Base-by-base conservation (phyloP, 2,329 filamentous ascomycete genomes). In the Helicocarpus griseus region DNA sequence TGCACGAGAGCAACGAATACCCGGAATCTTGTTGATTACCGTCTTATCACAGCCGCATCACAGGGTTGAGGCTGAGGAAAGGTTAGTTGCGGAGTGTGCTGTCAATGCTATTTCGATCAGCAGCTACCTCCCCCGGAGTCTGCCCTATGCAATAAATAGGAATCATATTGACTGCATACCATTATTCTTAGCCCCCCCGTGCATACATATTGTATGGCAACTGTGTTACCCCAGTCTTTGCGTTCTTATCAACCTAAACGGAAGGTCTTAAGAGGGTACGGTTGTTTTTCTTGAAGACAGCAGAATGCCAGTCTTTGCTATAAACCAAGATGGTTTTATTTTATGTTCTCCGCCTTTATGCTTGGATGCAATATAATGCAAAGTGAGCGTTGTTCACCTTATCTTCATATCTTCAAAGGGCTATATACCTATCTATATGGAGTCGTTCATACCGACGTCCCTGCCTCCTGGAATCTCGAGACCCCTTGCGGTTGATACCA, bases 401-500 rank as follows among this genome's bases (percentile, higher is more conserved):
- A 13, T 21, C 19, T n/a, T n/a, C 8, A 39, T 14, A 38, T 11
- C 14, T 14, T 33, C 19, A 17, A 45, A 13, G 24, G 17, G 21
- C 28, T 28, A 26, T 24, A 40, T 17, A 33, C 6, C 28, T 28
- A 26, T 26, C 33, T 50, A 21, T 13, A 49, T 40, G 36, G 55
- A 39, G 33, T 48, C 50, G 29, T 14, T 36, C 19, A 43, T 48
- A 6, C 28, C 48, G n/a, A 47, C 53, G n/a, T 21, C 49, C 1
- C 54, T 61, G 8, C 59, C 60, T 7, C 46, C 54, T 7, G 58
- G 58, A 13, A 49, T 63, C 7, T 59, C 62, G n/a, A 53, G 65
- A 39, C 69, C 71, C 3, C 59, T 72, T 31, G 63, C 65, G 17
- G 58, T 60, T 43, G 59, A 72, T 47, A 69, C 64, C 7, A 41